Evolutionary conservation across 805 yeast species (phyloP).

Genomic region (Diddensiella transvaalensis): DNA sequence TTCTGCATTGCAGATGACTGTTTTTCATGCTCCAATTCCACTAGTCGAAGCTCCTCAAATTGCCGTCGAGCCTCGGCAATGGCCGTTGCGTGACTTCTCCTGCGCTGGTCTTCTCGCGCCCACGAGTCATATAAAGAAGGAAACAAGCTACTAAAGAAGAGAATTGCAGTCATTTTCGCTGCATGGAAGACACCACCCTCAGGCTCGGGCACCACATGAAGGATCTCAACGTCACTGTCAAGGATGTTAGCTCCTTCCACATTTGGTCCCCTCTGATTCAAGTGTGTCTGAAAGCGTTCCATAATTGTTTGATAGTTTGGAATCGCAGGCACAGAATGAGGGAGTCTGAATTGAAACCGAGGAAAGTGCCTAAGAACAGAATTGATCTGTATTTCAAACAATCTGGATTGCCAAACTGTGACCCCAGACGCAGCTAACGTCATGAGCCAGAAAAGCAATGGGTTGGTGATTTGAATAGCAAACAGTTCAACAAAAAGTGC

Average conservation of each 20-base stretch:
- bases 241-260: background rate
- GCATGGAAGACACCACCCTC: background rate
- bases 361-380: conserved; percentile 4
- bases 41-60: conserved; percentile 38
- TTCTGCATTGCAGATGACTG: background rate
- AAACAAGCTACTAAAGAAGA: conserved; percentile 17
- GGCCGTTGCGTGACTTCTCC: background rate
- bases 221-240: background rate
- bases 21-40: conserved; percentile 17
- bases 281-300: background rate
- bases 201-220: background rate
- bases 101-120: conserved; percentile 13
- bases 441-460: background rate
- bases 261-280: background rate
- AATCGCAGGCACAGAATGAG: conserved; percentile 11
- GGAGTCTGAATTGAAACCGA: conserved; percentile 5
- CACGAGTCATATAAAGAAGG: conserved; percentile 20
- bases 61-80: background rate
- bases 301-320: conserved; percentile 1
- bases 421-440: background rate
- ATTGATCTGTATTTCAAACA: background rate
- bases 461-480: background rate
- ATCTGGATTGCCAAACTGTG: conserved; percentile 2
- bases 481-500: conserved; percentile 11
- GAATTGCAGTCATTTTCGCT: background rate